Evolutionary conservation across 2,329 filamentous ascomycete genomes (phyloP).

Genomic region (Graphilbum fragrans): DNA sequence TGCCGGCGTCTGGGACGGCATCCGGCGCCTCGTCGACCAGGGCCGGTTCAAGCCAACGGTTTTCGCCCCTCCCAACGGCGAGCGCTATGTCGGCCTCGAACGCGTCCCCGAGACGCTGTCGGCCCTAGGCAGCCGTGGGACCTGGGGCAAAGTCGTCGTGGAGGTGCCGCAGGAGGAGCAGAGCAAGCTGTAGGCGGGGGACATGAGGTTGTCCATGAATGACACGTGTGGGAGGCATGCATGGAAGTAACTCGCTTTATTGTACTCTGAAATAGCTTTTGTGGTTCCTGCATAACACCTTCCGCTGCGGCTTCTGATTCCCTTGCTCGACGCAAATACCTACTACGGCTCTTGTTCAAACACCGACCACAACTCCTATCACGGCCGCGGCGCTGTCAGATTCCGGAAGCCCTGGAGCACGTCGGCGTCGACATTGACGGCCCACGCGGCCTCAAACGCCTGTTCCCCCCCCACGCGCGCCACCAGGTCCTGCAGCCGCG

Average conservation of each 20-base stretch:
- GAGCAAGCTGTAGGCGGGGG: conserved; percentile 36
- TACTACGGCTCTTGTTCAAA: neutral
- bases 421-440: conserved; percentile 63
- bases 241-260: no score
- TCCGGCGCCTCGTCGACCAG: conserved; percentile 63
- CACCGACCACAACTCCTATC: neutral
- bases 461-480: conserved; percentile 49
- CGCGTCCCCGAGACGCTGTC: conserved; percentile 63
- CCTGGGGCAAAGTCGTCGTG: conserved; percentile 94
- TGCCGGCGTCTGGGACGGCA: conserved; percentile 65
- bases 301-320: no score
- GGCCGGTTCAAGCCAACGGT: conserved; percentile 75
- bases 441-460: conserved; percentile 55
- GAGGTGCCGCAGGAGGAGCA: conserved; percentile 60
- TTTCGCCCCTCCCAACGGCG: conserved; percentile 51
- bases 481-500: conserved; percentile 48
- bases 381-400: conserved; percentile 12
- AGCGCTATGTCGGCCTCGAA: conserved; percentile 67
- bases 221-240: no score
- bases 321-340: neutral
- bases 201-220: no score
- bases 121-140: conserved; percentile 67
- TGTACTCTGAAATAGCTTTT: no score
- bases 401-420: conserved; percentile 52
- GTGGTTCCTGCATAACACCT: no score